Percentiles rank a stretch among this genome's conserved stretches.
phyloP scores from a whole-genome alignment of 208 protist genomes.

The Tetramitus jugosus region DNA sequence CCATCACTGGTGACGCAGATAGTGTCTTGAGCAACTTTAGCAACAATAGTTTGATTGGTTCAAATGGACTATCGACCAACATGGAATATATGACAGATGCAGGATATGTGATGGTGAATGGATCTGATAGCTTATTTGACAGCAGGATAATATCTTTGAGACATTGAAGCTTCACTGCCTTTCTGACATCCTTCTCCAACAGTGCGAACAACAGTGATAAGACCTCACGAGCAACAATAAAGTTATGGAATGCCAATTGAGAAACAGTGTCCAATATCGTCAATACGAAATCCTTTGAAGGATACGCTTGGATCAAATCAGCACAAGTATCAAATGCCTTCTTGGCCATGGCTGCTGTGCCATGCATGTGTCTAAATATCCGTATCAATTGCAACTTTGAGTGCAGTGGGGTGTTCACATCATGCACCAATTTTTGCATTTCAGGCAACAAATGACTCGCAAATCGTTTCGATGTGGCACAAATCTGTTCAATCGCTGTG shows the following conservation, averaged over 20 bases:
- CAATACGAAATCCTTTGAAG: background rate
- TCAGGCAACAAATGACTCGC: background rate
- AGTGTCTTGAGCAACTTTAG: background rate
- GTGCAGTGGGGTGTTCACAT: background rate
- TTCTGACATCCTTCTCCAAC: background rate
- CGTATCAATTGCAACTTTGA: constrained; percentile 2
- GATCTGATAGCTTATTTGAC: background rate
- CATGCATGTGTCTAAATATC: constrained; percentile 14
- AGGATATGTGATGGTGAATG: background rate
- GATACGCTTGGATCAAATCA: background rate
- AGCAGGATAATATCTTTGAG: background rate
- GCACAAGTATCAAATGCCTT: background rate
- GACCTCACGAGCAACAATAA: background rate
- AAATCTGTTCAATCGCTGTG: constrained; percentile 18
- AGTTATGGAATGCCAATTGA: background rate
- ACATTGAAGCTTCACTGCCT: background rate
- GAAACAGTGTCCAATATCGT: background rate
- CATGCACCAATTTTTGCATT: background rate
- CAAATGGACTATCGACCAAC: background rate
- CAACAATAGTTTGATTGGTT: background rate
- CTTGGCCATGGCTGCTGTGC: background rate
- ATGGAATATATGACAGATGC: background rate
- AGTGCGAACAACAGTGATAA: background rate
- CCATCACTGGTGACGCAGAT: background rate
- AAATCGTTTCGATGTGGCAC: background rate